Evolutionary conservation across 768 basidiomycete genomes (phyloP).

Genomic region (Cubamyces lactineus): DNA sequence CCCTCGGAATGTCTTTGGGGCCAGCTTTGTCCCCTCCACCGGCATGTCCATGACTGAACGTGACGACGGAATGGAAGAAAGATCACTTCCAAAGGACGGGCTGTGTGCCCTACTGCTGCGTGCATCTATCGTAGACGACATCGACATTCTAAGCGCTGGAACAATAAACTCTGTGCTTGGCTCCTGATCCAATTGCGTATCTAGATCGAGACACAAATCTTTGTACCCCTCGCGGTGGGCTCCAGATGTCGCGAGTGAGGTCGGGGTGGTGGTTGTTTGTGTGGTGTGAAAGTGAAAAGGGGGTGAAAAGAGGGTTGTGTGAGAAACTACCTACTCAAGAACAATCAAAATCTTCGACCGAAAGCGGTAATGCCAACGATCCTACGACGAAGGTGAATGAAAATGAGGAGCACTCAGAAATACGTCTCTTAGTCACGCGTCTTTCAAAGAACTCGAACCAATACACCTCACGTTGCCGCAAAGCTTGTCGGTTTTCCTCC

Average conservation of each 20-base stretch:
- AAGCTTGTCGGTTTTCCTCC: slow-evolving; percentile 1
- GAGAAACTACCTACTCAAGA: not conserved
- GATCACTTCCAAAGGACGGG: not conserved
- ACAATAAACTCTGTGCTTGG: not conserved
- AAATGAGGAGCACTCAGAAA: no score
- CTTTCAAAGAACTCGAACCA: no score
- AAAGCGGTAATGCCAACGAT: no score
- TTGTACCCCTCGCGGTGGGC: slow-evolving; percentile 25
- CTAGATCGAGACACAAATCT: not conserved
- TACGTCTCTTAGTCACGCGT: no score
- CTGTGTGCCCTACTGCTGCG: not conserved
- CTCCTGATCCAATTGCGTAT: not conserved
- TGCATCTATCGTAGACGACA: not conserved
- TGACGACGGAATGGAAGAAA: not conserved
- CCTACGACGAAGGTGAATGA: no score
- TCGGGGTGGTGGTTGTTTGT: not conserved
- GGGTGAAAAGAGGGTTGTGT: not conserved
- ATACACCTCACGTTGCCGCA: not conserved
- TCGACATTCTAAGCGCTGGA: not conserved
- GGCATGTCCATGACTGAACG: slow-evolving; percentile 18
- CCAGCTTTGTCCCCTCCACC: slow-evolving; percentile 19
- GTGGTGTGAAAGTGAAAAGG: not conserved
- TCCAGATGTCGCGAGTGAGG: slow-evolving; percentile 12
- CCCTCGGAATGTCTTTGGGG: slow-evolving; percentile 29
- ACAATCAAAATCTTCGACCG: not conserved